Evolutionary conservation across 805 yeast species (phyloP), one percentile per base, ranked within the genome.

Genomic region (Pichia heedii): DNA sequence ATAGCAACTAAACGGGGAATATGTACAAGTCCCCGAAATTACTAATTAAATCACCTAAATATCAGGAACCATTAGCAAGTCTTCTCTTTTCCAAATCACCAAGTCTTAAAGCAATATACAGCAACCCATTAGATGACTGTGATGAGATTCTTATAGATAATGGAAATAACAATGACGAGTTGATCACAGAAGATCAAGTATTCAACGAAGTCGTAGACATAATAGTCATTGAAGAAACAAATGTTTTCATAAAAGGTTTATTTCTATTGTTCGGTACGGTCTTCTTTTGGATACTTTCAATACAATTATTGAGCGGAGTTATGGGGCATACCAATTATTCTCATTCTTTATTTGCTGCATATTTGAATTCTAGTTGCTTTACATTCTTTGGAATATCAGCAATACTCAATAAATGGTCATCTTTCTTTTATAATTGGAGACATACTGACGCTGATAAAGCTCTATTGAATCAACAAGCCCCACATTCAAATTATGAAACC

Each of bases 261-360:
- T 29, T 66, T 9, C 57, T 71, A 30, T 57, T 75, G 29, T 53
- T 67, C 10, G 40, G 71, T 4, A 70, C 73, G 1, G 63, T 75
- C 9, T 43, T 60, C 9, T 63, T 74, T 1, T 74, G 79, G 78
- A 65, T 75, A 32, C 42, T 65, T 3, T 75, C 77, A 0, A 59
- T 71, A 18, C 78, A 74, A 48, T 47, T 74, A 48, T 71, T 71
- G 37, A 75, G 73, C 47, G 54, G 61, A 5, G 70, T 73, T n/a
- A 56, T 74, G 46, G 75, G 75, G 46, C 70, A 69, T 24, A 71
- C 66, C 21, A 67, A 65, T 12, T 75, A 68, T 51, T 65, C 61
- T 30, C 76, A 74, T 46, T 80, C 81, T 5, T 55, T 68, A 32
- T 58, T 75, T 49, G 62, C 73, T 39, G 64, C 77, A 0, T 66